Evolutionary conservation across 768 basidiomycete genomes (phyloP), one percentile per base, ranked within the genome.

Genomic region (Rhodotorula diobovata): DNA sequence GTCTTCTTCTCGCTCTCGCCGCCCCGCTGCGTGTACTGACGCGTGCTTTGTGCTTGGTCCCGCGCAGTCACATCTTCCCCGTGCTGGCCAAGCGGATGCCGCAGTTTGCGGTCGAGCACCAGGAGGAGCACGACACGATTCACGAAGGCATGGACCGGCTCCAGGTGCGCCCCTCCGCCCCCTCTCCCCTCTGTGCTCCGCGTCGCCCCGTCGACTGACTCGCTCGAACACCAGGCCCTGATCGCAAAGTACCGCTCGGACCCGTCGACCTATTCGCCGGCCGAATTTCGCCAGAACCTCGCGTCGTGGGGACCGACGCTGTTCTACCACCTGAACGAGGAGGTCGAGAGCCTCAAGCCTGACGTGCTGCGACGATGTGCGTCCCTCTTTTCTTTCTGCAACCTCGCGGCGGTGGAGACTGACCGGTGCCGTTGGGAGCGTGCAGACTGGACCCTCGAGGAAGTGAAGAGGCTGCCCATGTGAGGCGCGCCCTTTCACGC

Each of bases 81-180:
- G 68, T 81, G 0, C 68, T 81, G 37, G 78, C 77, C 16, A 76
- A 76, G 74, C 77, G 79, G 59, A 80, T 81, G 81, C 81, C 81
- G 1, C 80, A 81, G 63, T 81, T 81, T 76, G 76, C 77, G 46
- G 72, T 71, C 15, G 79, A 79, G 57, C 81, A 81, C 66, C 73
- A 80, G 8, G 78, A 80, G 50, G 77, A 75, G 41, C 81, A 81
- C 65, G 77, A 79, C 58, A 59, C 56, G 56, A 81, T 81, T 18
- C 80, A 80, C 71, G 76, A 79, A 20, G 66, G 71, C 48, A 72
- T 72, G 63, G 46, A 66, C 37, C 32, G 61, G 30, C 51, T 70
- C 30, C 58, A 65, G 51, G 63, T 70, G 45, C 28, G 46, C 39
- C 34, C 14, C 28, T 11, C 18, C 23, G 2, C 30, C 37, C 6